phyloP scores from a whole-genome alignment of 306 rosid species.

The Trichosanthes cucumerina region DNA sequence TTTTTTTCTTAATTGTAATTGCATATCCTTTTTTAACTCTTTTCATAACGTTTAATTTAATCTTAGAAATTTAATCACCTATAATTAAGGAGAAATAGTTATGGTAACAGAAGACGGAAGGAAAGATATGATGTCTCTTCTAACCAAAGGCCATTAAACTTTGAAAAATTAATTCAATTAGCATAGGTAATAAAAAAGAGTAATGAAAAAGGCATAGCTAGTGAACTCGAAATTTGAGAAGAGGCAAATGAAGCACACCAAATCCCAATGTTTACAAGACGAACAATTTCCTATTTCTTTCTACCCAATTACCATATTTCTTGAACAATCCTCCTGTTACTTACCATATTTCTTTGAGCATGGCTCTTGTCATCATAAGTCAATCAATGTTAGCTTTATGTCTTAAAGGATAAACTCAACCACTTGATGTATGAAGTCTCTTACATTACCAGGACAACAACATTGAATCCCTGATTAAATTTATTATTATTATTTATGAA shows the following conservation, averaged over 20 bases:
- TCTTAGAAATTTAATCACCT: too few species aligned
- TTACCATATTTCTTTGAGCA: not conserved
- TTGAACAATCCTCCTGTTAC: not conserved
- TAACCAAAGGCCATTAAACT: not conserved
- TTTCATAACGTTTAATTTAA: not conserved
- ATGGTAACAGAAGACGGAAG: not conserved
- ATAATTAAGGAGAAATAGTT: not conserved
- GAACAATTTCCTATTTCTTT: not conserved
- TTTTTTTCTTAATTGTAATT: not conserved
- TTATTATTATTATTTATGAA: not conserved
- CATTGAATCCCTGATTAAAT: not conserved
- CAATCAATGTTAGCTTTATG: not conserved
- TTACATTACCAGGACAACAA: not conserved
- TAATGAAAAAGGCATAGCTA: not conserved
- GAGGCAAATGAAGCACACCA: not conserved
- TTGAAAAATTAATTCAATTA: not conserved
- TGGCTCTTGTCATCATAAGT: not conserved
- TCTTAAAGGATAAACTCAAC: not conserved
- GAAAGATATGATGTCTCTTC: not conserved
- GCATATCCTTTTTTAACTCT: not conserved
- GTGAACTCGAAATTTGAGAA: not conserved
- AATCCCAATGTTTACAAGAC: not conserved
- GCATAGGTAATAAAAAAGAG: not conserved
- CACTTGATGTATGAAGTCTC: not conserved
- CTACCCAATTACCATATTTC: not conserved